Percentiles rank a stretch among this genome's conserved stretches.
Conservation (phyloP, 164 flowering plant genomes). For the Macadamia integrifolia region DNA sequence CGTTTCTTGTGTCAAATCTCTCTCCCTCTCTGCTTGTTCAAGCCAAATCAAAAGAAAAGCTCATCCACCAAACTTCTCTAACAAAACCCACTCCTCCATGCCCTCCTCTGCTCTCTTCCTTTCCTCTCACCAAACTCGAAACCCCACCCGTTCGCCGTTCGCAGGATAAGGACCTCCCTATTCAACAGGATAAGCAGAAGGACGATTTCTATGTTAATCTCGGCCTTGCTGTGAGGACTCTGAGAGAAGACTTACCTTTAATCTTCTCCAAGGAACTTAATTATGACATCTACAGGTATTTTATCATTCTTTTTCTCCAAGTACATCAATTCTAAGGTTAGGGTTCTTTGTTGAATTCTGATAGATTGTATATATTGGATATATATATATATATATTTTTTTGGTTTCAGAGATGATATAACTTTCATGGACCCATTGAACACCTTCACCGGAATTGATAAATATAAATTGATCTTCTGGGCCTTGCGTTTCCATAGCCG, state of each 20-base stretch:
- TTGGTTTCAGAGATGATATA: constrained; percentile 65
- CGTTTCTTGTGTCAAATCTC: constrained; percentile 42
- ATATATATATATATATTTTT: neutral
- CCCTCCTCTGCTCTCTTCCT: constrained; percentile 11
- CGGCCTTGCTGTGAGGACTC: constrained; percentile 84
- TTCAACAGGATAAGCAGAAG: constrained; percentile 35
- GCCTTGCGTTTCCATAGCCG: constrained; percentile 80
- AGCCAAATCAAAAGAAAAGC: constrained; percentile 23
- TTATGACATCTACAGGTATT: constrained; percentile 81
- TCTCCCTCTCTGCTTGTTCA: constrained; percentile 43
- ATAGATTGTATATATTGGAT: constrained; percentile 1
- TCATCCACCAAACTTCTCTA: constrained; percentile 12
- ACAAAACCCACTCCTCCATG: constrained; percentile 8
- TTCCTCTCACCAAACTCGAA: constrained; percentile 37
- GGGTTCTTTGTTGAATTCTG: neutral
- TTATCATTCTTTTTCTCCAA: neutral
- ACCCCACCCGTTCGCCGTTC: constrained; percentile 29
- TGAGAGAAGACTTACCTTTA: constrained; percentile 78
- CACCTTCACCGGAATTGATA: constrained; percentile 79
- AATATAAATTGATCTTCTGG: constrained; percentile 84
- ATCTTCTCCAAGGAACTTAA: constrained; percentile 79
- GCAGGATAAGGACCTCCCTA: constrained; percentile 29
- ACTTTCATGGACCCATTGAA: constrained; percentile 78
- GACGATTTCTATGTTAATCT: constrained; percentile 81
- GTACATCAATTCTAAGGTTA: neutral